These are phyloP conservation scores for Blastocrithidia nonstop DNA, from an alignment of 208 protist species.

Conservation along the genomic window DNA sequence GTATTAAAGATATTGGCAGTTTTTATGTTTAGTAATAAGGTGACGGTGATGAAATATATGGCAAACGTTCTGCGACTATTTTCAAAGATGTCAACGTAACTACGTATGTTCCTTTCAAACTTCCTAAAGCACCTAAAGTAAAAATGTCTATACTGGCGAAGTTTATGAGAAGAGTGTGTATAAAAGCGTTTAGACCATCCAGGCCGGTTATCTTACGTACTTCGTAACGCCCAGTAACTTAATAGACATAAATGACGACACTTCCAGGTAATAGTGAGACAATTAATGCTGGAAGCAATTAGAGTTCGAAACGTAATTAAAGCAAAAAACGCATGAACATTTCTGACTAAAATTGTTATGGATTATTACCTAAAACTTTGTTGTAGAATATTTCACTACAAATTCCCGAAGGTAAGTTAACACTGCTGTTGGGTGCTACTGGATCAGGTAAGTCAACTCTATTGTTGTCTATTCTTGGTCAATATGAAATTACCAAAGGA, in stretches of 20 bases:
- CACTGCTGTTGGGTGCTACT: conserved; percentile 47
- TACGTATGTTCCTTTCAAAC: conserved; percentile 35
- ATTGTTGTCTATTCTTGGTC: conserved; percentile 19
- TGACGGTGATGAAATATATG: conserved; percentile 6
- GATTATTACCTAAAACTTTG: conserved; percentile 20
- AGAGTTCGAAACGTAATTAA: no score
- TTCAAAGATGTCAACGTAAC: conserved; percentile 29
- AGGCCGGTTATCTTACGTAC: no score
- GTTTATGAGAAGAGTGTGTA: background rate
- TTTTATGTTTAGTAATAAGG: conserved; percentile 7
- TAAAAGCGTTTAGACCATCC: no score
- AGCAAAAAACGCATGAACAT: no score
- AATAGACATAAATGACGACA: no score
- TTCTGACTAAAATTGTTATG: no score
- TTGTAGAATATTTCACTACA: conserved; percentile 17
- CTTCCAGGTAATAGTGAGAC: no score
- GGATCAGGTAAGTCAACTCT: conserved; percentile 62
- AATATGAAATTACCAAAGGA: conserved; percentile 8
- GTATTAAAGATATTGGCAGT: conserved; percentile 12
- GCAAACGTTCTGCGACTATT: conserved; percentile 13
- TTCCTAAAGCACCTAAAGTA: conserved; percentile 17
- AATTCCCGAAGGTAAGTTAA: conserved; percentile 35
- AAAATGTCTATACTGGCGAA: conserved; percentile 3
- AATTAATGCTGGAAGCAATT: no score
- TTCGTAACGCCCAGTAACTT: no score